A percentile compares a stretch with the other conserved stretches of the same genome.
Conservation (phyloP, 2,329 filamentous ascomycete species). For the Penicillium sp. region DNA sequence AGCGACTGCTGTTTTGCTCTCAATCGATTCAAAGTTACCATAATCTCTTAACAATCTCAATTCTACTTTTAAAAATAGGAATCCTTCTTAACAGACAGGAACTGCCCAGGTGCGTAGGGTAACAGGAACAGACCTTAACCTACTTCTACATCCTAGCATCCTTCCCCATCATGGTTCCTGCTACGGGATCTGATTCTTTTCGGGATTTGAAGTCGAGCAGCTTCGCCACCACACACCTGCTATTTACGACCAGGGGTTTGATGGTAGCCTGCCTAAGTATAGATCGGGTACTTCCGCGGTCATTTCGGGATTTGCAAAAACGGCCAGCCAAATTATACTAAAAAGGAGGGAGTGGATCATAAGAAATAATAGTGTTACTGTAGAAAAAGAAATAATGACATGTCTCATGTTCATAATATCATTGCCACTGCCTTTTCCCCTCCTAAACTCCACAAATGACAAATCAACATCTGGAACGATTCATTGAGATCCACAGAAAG, state of each 20-base stretch:
- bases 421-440: constrained; percentile 10
- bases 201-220: too few species aligned
- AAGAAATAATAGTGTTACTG: background rate
- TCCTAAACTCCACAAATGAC: constrained; percentile 7
- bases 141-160: too few species aligned
- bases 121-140: too few species aligned
- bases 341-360: background rate
- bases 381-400: constrained; percentile 8
- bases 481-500: constrained; percentile 1
- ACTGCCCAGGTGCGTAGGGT: too few species aligned
- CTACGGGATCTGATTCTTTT: too few species aligned
- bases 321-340: background rate
- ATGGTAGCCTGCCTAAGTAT: background rate
- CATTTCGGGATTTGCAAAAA: background rate
- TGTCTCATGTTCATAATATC: constrained; percentile 14
- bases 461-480: constrained; percentile 4
- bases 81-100: too few species aligned
- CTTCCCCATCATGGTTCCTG: too few species aligned
- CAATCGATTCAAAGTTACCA: too few species aligned
- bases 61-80: too few species aligned
- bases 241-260: too few species aligned
- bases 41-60: too few species aligned
- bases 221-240: too few species aligned
- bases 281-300: background rate
- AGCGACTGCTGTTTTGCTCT: background rate